Evolutionary conservation across 1,284 basidiomycete genomes (phyloP).

Genomic region (Pascua sp.): DNA sequence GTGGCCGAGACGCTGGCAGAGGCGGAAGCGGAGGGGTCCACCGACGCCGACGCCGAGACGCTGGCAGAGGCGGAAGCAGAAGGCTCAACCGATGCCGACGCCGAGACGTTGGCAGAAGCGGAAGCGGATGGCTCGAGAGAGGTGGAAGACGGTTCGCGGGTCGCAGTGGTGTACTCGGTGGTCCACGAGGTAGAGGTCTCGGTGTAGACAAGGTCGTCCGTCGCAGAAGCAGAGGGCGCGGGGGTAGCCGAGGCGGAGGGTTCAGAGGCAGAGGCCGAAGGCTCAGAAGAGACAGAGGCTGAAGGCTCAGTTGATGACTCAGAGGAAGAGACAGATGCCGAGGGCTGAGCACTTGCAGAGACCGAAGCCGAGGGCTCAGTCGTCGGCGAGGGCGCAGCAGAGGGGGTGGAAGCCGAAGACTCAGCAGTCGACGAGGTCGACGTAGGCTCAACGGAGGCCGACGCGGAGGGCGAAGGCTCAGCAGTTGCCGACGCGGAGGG

Average conservation of each 20-base stretch:
- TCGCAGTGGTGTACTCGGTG: conserved; percentile 35
- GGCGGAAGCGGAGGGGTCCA: neutral
- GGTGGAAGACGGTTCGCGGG: conserved; percentile 12
- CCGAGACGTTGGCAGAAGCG: neutral
- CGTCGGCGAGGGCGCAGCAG: conserved; percentile 1
- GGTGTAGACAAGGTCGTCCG: conserved; percentile 14
- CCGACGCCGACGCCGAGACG: conserved; percentile 1
- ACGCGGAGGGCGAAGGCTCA: neutral
- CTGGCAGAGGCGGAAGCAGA: conserved; percentile 2
- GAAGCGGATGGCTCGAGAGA: conserved; percentile 1
- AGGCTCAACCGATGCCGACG: conserved; percentile 1
- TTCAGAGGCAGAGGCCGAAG: too few species aligned
- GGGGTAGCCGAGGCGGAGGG: neutral
- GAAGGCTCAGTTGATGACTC: too few species aligned
- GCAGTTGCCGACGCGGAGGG: neutral
- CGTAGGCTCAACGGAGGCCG: conserved; percentile 7
- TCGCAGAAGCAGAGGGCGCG: neutral
- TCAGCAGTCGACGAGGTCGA: too few species aligned
- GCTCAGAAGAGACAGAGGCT: too few species aligned
- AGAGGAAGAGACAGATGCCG: too few species aligned
- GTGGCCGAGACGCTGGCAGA: too few species aligned
- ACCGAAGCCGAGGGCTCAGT: conserved; percentile 1
- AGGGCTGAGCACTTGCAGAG: neutral
- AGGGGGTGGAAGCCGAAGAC: conserved; percentile 4
- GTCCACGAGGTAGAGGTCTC: conserved; percentile 32